Percentiles rank a stretch among this genome's conserved stretches.
These are phyloP conservation scores for Aspergillus versicolor DNA, from an alignment of 2,329 filamentous ascomycete genomes.

Conservation along the genomic window DNA sequence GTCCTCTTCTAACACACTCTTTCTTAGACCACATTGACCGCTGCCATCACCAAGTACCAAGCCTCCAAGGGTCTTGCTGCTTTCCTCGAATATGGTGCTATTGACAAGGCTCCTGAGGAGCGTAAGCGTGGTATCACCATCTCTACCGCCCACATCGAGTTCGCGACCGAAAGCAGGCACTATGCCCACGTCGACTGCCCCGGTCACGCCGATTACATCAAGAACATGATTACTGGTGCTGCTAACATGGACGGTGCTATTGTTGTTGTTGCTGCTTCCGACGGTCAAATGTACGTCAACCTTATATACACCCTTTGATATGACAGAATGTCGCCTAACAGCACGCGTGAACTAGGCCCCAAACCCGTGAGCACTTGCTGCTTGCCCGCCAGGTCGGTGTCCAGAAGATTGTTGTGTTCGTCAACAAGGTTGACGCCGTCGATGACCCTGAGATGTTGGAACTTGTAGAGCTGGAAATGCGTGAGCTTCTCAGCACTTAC, in stretches of 20 bases:
- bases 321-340: constrained; percentile 20
- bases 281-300: constrained; percentile 80
- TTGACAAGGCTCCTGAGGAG: constrained; percentile 99
- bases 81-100: constrained; percentile 96
- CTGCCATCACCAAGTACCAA: constrained; percentile 98
- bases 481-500: constrained; percentile 87
- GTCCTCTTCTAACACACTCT: constrained; percentile 17
- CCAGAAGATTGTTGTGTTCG: constrained; percentile 96
- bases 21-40: constrained; percentile 87
- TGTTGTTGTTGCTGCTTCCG: constrained; percentile 96
- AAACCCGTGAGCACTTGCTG: constrained; percentile 97
- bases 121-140: constrained; percentile 99
- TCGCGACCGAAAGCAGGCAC: constrained; percentile 88
- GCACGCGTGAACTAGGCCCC: constrained; percentile 58
- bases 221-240: constrained; percentile 99
- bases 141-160: constrained; percentile 97
- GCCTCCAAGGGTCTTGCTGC: constrained; percentile 88
- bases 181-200: constrained; percentile 99
- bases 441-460: constrained; percentile 99
- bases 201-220: constrained; percentile 99
- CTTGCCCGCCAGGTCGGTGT: constrained; percentile 98
- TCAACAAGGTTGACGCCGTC: constrained; percentile 98
- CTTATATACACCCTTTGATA: not conserved
- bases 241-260: constrained; percentile 99
- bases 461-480: constrained; percentile 99